Percentiles rank a stretch among this genome's conserved stretches.
Conservation (phyloP, 768 basidiomycete species). For the Chalciporus chontae region DNA sequence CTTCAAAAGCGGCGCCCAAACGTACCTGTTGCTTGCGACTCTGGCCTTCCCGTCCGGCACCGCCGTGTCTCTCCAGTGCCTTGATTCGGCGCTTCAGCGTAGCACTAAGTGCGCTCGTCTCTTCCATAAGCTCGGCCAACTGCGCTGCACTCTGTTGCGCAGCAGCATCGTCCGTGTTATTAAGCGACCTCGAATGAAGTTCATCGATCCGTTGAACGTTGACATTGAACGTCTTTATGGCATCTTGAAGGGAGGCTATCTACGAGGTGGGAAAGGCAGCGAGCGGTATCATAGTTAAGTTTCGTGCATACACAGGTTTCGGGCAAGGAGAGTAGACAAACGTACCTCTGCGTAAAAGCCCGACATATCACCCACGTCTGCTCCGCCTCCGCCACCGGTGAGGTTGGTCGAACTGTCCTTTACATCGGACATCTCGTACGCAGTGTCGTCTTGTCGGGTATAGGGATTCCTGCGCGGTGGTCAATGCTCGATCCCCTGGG, state of each 20-base stretch:
- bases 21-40: constrained; percentile 76
- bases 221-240: constrained; percentile 59
- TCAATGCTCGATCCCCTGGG: not conserved
- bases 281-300: not conserved
- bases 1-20: not conserved
- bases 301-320: not conserved
- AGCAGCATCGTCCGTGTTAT: constrained; percentile 69
- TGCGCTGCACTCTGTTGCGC: constrained; percentile 58
- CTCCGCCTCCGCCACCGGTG: constrained; percentile 31
- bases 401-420: constrained; percentile 55
- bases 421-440: constrained; percentile 73
- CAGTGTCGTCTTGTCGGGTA: constrained; percentile 53
- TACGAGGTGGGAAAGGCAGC: constrained; percentile 27
- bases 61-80: constrained; percentile 62
- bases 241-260: constrained; percentile 77
- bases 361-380: constrained; percentile 58
- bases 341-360: constrained; percentile 73
- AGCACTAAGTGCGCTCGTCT: constrained; percentile 68
- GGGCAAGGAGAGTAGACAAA: not conserved
- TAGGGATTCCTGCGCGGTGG: constrained; percentile 56
- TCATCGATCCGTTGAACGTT: constrained; percentile 69
- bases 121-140: constrained; percentile 64
- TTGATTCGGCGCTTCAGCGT: constrained; percentile 72
- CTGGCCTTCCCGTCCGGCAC: constrained; percentile 61
- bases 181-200: constrained; percentile 70